Evolutionary conservation across 352 stramenopile genomes (phyloP), one percentile per base, ranked within the genome.

Genomic region (Phytophthora quininea): DNA sequence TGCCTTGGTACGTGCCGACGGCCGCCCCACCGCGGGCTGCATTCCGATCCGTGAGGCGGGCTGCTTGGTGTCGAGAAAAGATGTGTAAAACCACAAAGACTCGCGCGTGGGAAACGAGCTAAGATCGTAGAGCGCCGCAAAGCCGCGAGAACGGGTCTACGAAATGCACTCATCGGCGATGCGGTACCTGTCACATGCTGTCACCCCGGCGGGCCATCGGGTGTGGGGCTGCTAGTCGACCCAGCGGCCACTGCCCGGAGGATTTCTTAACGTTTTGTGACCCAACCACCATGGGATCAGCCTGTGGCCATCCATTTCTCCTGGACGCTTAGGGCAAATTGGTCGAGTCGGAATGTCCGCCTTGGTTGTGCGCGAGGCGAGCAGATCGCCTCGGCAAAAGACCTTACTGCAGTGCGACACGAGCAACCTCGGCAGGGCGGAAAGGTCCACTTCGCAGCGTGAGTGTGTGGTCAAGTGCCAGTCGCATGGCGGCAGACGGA

Each of bases 81-180:
- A 40, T 40, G 6, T 49, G 43, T 49, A n/a, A n/a, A 24, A 49
- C 43, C 43, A 49, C 43, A 49, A 49, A 49, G 43, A 49, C 43
- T 49, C 15, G 43, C 43, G 40, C 19, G 19, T 24, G 19, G 19
- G 19, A 24, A 24, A 47, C 6, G 40, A 19, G 43, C 15, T 49
- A 49, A 49, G 29, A 49, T 27, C 43, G 43, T 49, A 49, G 43
- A 49, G 14, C 43, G 43, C 15, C 15, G 43, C 43, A 49, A 29
- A 49, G 19, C 15, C 15, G 29, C 15, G 43, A 49, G 10, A 6
- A 14, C 14, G 19, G 14, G 43, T 29, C 43, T 49, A 49, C 43
- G 19, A 27, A 24, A 49, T n/a, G 15, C 35, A 40, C 35, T 49
- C 43, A 27, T 29, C 4, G 19, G 19, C 43, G 29, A 10, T 7